Percentiles rank a stretch among this genome's conserved stretches.
Conservation (phyloP, 805 yeast species). For the Starmerella bombicola region DNA sequence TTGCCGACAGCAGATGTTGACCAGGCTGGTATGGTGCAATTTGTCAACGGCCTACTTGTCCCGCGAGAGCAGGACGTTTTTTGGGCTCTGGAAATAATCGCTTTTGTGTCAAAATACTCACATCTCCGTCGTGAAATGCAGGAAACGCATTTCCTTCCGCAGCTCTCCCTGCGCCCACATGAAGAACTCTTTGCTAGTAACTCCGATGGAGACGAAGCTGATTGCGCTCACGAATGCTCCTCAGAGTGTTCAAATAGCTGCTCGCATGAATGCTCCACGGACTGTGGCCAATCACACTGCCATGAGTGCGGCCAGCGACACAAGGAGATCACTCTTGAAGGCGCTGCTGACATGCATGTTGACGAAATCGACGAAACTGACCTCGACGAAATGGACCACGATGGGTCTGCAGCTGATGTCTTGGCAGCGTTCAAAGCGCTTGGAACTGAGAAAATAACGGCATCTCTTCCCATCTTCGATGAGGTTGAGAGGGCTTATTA, state of each 20-base stretch:
- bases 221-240: not conserved
- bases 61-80: conserved; percentile 89
- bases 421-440: not conserved
- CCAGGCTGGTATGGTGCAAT: conserved; percentile 37
- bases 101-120: conserved; percentile 87
- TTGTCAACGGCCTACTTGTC: conserved; percentile 58
- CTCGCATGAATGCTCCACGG: no score
- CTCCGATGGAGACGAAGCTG: not conserved
- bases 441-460: not conserved
- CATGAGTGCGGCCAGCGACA: not conserved
- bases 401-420: not conserved
- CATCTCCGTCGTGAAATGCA: conserved; percentile 62
- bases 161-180: conserved; percentile 38
- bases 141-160: conserved; percentile 60
- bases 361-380: not conserved
- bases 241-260: no score
- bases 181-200: conserved; percentile 8
- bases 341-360: not conserved
- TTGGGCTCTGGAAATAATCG: conserved; percentile 84
- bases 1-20: conserved; percentile 1
- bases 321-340: not conserved
- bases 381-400: not conserved
- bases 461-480: not conserved
- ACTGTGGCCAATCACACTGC: conserved; percentile 1
- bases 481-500: conserved; percentile 20